A percentile compares a stretch with the other conserved stretches of the same genome.
phyloP scores from a whole-genome alignment of 78 protist species.

The Dictyostelium intermedium region DNA sequence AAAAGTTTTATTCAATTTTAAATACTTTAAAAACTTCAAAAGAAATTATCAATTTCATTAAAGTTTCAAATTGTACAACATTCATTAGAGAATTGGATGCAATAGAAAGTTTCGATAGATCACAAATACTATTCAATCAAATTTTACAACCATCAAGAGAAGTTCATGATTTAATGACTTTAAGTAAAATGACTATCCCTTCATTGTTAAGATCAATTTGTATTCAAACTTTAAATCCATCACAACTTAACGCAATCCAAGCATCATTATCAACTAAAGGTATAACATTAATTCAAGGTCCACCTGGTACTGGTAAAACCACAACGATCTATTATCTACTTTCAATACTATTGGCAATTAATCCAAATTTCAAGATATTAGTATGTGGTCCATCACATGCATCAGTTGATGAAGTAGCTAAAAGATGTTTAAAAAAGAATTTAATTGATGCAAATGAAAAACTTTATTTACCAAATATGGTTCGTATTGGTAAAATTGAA shows the following conservation, averaged over 20 bases:
- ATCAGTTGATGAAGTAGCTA: conserved; percentile 89
- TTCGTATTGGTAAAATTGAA: conserved; percentile 64
- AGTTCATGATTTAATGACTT: neutral
- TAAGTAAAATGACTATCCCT: neutral
- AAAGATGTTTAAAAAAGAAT: conserved; percentile 38
- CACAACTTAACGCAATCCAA: conserved; percentile 22
- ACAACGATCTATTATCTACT: neutral
- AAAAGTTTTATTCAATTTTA: neutral
- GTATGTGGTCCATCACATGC: conserved; percentile 92
- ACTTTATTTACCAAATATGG: conserved; percentile 17
- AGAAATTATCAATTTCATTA: neutral
- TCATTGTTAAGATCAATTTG: neutral
- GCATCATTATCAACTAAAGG: neutral
- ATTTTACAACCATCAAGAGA: neutral
- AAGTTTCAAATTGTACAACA: conserved; percentile 19
- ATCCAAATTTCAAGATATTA: conserved; percentile 34
- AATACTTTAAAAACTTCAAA: neutral
- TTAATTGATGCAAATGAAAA: neutral
- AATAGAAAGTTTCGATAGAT: neutral
- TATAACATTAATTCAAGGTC: conserved; percentile 63
- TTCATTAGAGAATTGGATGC: conserved; percentile 38
- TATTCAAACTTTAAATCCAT: neutral
- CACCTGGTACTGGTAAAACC: conserved; percentile 75
- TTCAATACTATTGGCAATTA: neutral
- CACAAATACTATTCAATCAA: neutral